Base-by-base conservation (phyloP, 768 basidiomycete genomes). In the Podaxis sp. region DNA sequence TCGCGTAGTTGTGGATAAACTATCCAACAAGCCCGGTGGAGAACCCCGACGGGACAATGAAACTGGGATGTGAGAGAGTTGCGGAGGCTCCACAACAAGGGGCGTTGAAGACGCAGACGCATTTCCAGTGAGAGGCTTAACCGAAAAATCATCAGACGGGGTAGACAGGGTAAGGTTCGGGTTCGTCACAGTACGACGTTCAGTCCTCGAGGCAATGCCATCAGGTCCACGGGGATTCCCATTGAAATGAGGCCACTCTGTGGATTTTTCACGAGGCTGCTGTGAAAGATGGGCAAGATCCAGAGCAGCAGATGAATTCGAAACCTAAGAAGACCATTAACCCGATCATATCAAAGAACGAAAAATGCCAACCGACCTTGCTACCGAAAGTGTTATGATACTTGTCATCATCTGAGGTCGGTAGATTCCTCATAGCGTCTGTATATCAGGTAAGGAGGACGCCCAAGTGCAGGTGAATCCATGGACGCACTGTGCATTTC, bases 201-300 rank as follows among this genome's bases (percentile, higher is more conserved):
- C 89, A 32, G 75, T 67, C 57, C 88, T 82, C 44, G 79, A 76
- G 46, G 74, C 69, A 35, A 84, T 65, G 11, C 79, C 77, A 38
- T 92, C 91, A 36, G 85, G 84, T 28, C 78, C 82, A 66, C 89
- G 85, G 47, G 80, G 70, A 50, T 80, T 79, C 27, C 82, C 83
- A 50, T 84, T 78, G 74, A 94, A 97, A 71, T 94, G 93, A 35
- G 95, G 92, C 95, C 95, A 98, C 71, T 97, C 95, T 1, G 93
- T 93, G 7, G 91, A 80, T 71, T 87, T 89, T 69, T 88, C 88
- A 36, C 83, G 79, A 13, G 90, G 88, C 5, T 89, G 89, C 70
- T 92, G 93, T 3, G 91, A 88, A 36, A 92, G 82, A 53, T 94
- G 92, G 14, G 96, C 95, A 38, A 98, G 82, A 73, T 98, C 95